These are phyloP conservation scores for Zygosaccharomyces pseudobailii DNA, from an alignment of 1,139 yeast genomes.

Conservation along the genomic window DNA sequence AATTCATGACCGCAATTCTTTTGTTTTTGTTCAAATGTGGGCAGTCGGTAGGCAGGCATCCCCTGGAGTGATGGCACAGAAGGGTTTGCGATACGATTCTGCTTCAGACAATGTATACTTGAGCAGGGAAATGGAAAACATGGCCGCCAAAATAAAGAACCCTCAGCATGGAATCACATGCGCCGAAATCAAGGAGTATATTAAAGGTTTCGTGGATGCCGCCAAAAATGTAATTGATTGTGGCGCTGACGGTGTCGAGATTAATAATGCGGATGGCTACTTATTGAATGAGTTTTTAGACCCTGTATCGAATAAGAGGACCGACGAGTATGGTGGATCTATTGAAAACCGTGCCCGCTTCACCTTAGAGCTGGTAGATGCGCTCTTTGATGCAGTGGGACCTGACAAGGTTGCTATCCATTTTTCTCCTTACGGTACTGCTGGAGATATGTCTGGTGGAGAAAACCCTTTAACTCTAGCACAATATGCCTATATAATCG, in stretches of 20 bases:
- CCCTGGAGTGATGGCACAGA: slow-evolving; percentile 22
- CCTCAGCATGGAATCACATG: slow-evolving; percentile 18
- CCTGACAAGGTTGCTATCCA: slow-evolving; percentile 32
- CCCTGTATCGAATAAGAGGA: slow-evolving; percentile 36
- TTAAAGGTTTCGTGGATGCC: slow-evolving; percentile 24
- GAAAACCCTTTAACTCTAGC: slow-evolving; percentile 27
- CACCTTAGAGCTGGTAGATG: slow-evolving; percentile 33
- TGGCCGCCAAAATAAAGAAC: slow-evolving; percentile 19
- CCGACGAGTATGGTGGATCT: slow-evolving; percentile 42
- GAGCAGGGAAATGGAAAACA: slow-evolving; percentile 21
- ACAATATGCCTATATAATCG: slow-evolving; percentile 32
- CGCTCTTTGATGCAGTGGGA: slow-evolving; percentile 28
- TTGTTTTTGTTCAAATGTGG: slow-evolving; percentile 40
- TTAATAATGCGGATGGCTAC: slow-evolving; percentile 38
- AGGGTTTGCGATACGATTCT: slow-evolving; percentile 2
- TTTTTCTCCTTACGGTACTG: slow-evolving; percentile 35
- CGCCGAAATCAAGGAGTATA: slow-evolving; percentile 14
- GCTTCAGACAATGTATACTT: slow-evolving; percentile 26
- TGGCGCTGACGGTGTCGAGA: slow-evolving; percentile 38
- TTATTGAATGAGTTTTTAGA: slow-evolving; percentile 38
- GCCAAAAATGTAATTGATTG: slow-evolving; percentile 35
- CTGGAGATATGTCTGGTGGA: slow-evolving; percentile 13
- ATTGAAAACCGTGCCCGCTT: slow-evolving; percentile 37
- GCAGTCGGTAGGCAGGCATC: slow-evolving; percentile 39
- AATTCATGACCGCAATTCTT: slow-evolving; percentile 38